phyloP scores from a whole-genome alignment of 139 green algal genomes.

The Prasinococcaceae sp. region DNA sequence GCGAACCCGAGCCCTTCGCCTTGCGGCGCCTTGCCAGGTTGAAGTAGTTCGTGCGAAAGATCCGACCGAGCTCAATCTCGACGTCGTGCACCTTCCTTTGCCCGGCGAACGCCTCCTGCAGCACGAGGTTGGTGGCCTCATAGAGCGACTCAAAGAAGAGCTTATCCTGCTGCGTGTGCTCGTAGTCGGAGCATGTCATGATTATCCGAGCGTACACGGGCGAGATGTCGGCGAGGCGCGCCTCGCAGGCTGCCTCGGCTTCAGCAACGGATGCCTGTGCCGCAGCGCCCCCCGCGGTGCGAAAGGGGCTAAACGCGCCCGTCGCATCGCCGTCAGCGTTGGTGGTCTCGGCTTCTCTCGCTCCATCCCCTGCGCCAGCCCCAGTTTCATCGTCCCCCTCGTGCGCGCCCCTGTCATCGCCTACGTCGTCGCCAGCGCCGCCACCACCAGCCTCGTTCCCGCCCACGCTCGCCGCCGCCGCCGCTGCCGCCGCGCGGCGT shows the following conservation, averaged over 20 bases:
- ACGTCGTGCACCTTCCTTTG: background rate
- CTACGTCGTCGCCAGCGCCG: too few relatives aligned
- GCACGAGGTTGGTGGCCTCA: conserved; percentile 4
- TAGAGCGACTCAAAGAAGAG: conserved; percentile 15
- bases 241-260: background rate
- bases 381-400: background rate
- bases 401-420: background rate
- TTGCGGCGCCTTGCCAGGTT: conserved; percentile 6
- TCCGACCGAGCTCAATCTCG: conserved; percentile 5
- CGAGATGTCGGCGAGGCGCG: too few relatives aligned
- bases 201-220: conserved; percentile 12
- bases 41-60: conserved; percentile 14
- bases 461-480: too few relatives aligned
- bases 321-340: too few relatives aligned
- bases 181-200: background rate
- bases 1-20: background rate
- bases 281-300: background rate
- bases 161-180: conserved; percentile 7
- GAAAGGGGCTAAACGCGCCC: too few relatives aligned
- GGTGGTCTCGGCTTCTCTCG: too few relatives aligned
- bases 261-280: background rate
- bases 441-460: too few relatives aligned
- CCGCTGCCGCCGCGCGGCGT: too few relatives aligned
- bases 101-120: conserved; percentile 8
- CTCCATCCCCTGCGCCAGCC: too few relatives aligned